A percentile compares a stretch with the other conserved stretches of the same genome.
Conservation (phyloP, 345 rosid genomes). For the Passiflora organensis region DNA sequence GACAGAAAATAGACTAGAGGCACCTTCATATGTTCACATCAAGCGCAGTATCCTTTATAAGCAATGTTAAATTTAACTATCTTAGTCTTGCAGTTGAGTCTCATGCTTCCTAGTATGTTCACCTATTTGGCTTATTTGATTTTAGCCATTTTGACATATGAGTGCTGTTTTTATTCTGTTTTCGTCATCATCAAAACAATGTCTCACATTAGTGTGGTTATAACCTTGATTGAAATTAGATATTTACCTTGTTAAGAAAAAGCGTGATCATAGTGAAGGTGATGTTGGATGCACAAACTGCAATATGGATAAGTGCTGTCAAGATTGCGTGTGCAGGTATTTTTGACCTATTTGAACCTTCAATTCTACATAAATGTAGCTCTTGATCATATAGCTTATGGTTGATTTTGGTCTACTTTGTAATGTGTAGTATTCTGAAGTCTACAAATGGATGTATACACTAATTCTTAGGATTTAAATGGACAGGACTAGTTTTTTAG, state of each 20-base stretch:
- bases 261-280: slow-evolving; percentile 56
- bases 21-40: slow-evolving; percentile 82
- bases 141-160: neutral
- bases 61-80: slow-evolving; percentile 1
- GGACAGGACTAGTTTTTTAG: no score
- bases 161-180: neutral
- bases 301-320: slow-evolving; percentile 54
- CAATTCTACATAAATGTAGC: no score
- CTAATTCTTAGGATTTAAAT: no score
- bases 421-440: no score
- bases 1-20: slow-evolving; percentile 53
- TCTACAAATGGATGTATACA: no score
- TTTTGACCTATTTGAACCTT: neutral
- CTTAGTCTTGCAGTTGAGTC: slow-evolving; percentile 1
- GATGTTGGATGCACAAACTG: slow-evolving; percentile 86
- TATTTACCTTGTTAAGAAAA: slow-evolving; percentile 79
- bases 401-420: no score
- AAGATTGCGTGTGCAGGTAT: slow-evolving; percentile 89
- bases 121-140: neutral
- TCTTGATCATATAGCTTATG: no score
- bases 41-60: slow-evolving; percentile 82
- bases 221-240: slow-evolving; percentile 55
- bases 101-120: neutral
- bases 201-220: neutral
- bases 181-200: neutral